Evolutionary conservation across 352 stramenopile species (phyloP).

Genomic region (Phytophthora citricola): DNA sequence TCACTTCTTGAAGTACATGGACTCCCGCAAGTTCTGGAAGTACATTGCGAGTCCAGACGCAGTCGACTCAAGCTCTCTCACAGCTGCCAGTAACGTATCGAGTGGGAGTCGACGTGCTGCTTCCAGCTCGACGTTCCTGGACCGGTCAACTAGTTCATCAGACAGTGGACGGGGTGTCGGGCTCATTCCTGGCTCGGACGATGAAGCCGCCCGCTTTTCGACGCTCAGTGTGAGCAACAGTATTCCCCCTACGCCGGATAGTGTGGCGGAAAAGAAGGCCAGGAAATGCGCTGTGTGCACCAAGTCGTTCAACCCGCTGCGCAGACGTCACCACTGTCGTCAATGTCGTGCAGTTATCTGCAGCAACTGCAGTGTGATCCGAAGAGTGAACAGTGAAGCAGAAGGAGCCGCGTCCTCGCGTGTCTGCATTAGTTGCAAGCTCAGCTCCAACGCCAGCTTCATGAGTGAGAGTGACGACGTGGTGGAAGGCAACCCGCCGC

Average conservation of each 20-base stretch:
- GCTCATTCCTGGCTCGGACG: conserved; percentile 14
- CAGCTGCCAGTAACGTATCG: conserved; percentile 31
- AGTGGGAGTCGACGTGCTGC: conserved; percentile 30
- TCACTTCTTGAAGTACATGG: conserved; percentile 85
- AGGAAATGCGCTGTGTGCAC: conserved; percentile 81
- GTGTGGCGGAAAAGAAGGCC: conserved; percentile 49
- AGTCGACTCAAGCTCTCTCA: conserved; percentile 29
- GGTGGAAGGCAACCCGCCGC: conserved; percentile 49
- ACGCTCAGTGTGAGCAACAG: conserved; percentile 25
- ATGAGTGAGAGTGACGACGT: conserved; percentile 49
- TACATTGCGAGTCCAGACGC: conserved; percentile 53
- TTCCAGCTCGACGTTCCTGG: conserved; percentile 17
- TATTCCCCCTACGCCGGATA: conserved; percentile 7
- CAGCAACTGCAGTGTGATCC: conserved; percentile 74
- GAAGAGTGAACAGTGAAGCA: conserved; percentile 28
- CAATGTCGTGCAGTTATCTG: conserved; percentile 70
- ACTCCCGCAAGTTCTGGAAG: conserved; percentile 85
- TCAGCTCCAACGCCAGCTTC: conserved; percentile 60
- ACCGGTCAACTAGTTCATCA: conserved; percentile 31
- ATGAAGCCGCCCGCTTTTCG: conserved; percentile 26
- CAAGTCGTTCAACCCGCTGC: conserved; percentile 86
- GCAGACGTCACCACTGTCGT: conserved; percentile 75
- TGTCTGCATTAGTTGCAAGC: conserved; percentile 83
- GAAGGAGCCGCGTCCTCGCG: conserved; percentile 33
- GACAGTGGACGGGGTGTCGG: conserved; percentile 24